Percentiles rank a stretch among this genome's conserved stretches.
Conservation (phyloP, 2,329 filamentous ascomycete genomes). For the Neoarthrinium moseri region DNA sequence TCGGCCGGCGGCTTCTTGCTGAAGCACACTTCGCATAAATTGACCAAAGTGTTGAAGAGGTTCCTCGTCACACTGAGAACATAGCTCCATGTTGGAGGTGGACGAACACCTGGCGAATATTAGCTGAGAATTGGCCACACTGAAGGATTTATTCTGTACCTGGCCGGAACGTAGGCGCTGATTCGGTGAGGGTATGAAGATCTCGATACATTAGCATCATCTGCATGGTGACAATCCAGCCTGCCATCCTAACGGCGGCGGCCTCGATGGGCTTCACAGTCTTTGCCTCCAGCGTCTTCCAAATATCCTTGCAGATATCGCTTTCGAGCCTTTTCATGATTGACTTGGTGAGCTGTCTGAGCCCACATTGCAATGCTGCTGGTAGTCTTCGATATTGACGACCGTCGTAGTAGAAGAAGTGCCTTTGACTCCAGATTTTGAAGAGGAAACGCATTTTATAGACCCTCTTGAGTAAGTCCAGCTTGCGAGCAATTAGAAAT, state of each 20-base stretch:
- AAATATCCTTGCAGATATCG: conserved; percentile 23
- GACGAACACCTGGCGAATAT: no score
- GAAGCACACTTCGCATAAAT: not conserved
- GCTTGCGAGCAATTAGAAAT: not conserved
- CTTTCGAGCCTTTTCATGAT: conserved; percentile 24
- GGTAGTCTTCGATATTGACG: conserved; percentile 33
- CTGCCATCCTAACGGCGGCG: conserved; percentile 39
- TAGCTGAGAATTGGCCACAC: no score
- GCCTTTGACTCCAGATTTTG: conserved; percentile 44
- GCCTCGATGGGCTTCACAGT: no score
- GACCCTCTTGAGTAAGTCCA: conserved; percentile 33
- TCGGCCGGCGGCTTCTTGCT: not conserved
- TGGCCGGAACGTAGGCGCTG: no score
- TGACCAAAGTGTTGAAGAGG: not conserved
- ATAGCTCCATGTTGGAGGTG: not conserved
- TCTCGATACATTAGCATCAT: conserved; percentile 48
- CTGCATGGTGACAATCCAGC: conserved; percentile 50
- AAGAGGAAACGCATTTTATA: conserved; percentile 49
- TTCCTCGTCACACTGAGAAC: not conserved
- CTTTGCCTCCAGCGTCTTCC: no score
- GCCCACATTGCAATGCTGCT: conserved; percentile 24
- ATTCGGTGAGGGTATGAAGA: conserved; percentile 18
- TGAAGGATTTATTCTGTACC: no score
- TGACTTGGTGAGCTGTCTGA: conserved; percentile 22
- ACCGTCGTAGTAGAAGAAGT: conserved; percentile 35